Base-by-base conservation (phyloP, 208 protist genomes). In the Leishmania guyanensis region DNA sequence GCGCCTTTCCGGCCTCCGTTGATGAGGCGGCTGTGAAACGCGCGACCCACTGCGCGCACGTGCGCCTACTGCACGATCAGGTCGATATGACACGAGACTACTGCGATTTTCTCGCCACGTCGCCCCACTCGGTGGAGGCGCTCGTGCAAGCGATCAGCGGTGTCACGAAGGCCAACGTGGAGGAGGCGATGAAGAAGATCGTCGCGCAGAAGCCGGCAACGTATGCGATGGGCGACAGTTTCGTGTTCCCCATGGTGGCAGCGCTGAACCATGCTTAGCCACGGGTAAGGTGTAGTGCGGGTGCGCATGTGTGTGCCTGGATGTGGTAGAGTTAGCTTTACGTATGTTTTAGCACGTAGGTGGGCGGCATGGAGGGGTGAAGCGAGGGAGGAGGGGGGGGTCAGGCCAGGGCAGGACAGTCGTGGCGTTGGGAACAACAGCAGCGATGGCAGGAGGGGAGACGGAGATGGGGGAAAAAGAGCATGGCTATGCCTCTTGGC, bases 21-120 rank as follows among this genome's bases (percentile, higher is more conserved):
- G 84, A 86, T 26, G 82, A 85, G 3, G 70, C 77, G 29, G 85
- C 76, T 64, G 84, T 92, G 33, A 72, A 75, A 48, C 85, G 77
- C 9, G 91, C 85, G 68, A 72, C 83, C 64, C 79, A 83, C 68
- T 88, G 89, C 48, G 94, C 94, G 2, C 74, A 80, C 22, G 65
- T 92, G 73, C 84, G 85, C 50, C 73, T 96, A 69, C 64, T 80
- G 72, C 58, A 88, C 9, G 89, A 93, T 60, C 82, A 95, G 73
- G 65, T 89, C 50, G 91, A 94, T 50, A 87, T 90, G 84, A 66
- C 84, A 62, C 92, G 91, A 33, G 92, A 97, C 81, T 97, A 97
- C 88, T 89, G 85, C 75, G 92, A 95, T 85, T 97, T 97, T 82
- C 82, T 97, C 79, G 92, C 91, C 22, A 95, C 91, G 9, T 93